Evolutionary conservation across 2,329 filamentous ascomycete genomes (phyloP).

Genomic region (Triangularia verruculosa): DNA sequence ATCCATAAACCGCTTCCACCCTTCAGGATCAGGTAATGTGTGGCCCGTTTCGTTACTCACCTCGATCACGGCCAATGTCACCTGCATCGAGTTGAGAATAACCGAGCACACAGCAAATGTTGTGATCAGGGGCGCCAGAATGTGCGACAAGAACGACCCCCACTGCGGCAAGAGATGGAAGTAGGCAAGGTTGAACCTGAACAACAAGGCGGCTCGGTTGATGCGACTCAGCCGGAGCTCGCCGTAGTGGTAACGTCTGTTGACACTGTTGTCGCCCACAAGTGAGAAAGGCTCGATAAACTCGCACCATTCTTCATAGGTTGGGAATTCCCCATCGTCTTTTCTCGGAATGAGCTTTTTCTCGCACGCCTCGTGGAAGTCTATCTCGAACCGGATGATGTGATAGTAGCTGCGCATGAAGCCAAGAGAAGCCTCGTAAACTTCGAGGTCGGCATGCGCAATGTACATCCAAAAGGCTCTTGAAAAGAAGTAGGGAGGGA

Average conservation of each 20-base stretch:
- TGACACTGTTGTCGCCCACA: conserved; percentile 31
- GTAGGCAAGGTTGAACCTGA: conserved; percentile 26
- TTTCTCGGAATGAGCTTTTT: conserved; percentile 30
- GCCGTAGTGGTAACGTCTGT: conserved; percentile 36
- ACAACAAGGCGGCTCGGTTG: conserved; percentile 30
- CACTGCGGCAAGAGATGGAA: conserved; percentile 32
- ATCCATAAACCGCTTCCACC: conserved; percentile 25
- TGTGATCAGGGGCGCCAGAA: conserved; percentile 29
- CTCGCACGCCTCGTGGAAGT: conserved; percentile 34
- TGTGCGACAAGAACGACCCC: conserved; percentile 28
- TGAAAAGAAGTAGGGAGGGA: conserved; percentile 38
- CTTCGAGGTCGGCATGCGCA: conserved; percentile 18
- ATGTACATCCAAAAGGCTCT: conserved; percentile 35
- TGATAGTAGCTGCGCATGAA: conserved; percentile 37
- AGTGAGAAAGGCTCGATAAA: conserved; percentile 31
- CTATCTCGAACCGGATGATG: conserved; percentile 36
- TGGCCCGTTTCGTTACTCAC: conserved; percentile 3
- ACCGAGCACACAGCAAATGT: conserved; percentile 30
- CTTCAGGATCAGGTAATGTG: neutral
- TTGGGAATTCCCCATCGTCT: conserved; percentile 20
- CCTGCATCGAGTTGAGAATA: conserved; percentile 32
- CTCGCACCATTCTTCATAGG: conserved; percentile 32
- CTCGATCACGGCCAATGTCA: conserved; percentile 25
- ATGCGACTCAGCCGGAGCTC: conserved; percentile 38
- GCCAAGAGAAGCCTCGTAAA: conserved; percentile 32